phyloP scores from a whole-genome alignment of 2,329 filamentous ascomycete genomes.

The Xylariales sp. region DNA sequence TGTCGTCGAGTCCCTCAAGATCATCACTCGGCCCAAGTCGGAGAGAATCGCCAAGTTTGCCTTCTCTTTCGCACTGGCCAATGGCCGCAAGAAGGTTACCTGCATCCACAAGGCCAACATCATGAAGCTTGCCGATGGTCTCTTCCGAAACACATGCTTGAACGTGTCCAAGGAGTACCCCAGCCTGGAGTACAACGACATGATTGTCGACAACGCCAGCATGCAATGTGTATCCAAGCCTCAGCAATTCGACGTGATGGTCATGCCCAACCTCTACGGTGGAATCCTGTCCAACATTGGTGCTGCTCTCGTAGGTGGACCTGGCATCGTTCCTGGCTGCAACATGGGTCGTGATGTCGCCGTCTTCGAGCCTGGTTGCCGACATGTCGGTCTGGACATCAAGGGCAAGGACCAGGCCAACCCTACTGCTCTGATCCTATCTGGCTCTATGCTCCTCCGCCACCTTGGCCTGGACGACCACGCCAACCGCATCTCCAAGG shows the following conservation, averaged over 20 bases:
- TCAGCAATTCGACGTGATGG: slow-evolving; percentile 99
- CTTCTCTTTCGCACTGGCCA: slow-evolving; percentile 95
- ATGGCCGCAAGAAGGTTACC: slow-evolving; percentile 98
- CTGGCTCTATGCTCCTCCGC: slow-evolving; percentile 92
- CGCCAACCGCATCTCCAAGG: slow-evolving; percentile 95
- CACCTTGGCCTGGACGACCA: slow-evolving; percentile 97
- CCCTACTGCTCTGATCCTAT: slow-evolving; percentile 92
- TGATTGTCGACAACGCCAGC: slow-evolving; percentile 99
- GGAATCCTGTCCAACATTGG: slow-evolving; percentile 99
- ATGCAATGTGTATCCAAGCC: slow-evolving; percentile 97
- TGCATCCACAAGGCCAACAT: slow-evolving; percentile 99
- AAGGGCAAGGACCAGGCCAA: slow-evolving; percentile 99
- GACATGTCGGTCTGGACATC: slow-evolving; percentile 98
- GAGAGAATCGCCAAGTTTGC: slow-evolving; percentile 99
- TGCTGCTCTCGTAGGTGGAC: slow-evolving; percentile 92
- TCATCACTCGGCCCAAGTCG: slow-evolving; percentile 98
- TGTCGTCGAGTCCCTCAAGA: slow-evolving; percentile 98
- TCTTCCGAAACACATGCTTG: slow-evolving; percentile 98
- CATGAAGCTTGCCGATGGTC: slow-evolving; percentile 98
- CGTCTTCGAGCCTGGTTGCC: slow-evolving; percentile 97
- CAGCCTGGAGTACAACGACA: slow-evolving; percentile 92
- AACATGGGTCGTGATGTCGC: slow-evolving; percentile 99
- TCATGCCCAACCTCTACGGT: slow-evolving; percentile 99
- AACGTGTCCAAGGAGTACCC: slow-evolving; percentile 91
- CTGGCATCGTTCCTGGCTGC: slow-evolving; percentile 95